Evolutionary conservation across 805 yeast genomes (phyloP), one percentile per base, ranked within the genome.

Genomic region (Pichia sporocuriosa): DNA sequence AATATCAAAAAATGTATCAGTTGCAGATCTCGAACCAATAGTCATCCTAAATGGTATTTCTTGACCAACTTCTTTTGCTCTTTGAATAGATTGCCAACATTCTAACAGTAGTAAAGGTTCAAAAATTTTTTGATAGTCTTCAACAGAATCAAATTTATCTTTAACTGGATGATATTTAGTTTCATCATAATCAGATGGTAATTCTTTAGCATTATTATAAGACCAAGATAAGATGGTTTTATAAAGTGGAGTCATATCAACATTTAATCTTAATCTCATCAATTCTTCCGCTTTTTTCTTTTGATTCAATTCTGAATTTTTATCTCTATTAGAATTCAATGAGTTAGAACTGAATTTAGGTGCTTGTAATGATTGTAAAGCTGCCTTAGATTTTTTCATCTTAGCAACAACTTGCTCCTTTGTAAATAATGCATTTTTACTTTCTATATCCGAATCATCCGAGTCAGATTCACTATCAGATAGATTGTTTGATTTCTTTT

Each of bases 81-180:
- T 71, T 49, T 79, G 81, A 22, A 93, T 74, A 0, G 86, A 83
- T 55, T 89, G 95, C 97, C 97, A 94, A 48, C 95, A 84, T 63
- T 93, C 99, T 31, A 90, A 63, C 57, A 89, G 63, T 33, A 93
- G 65, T 32, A 93, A 67, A 0, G 98, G 98, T 50, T 81, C 84
- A 59, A 86, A 82, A 1, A 75, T 69, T 27, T 68, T 66, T 36
- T 73, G 74, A 55, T 94, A 93, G 3, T 83, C 87, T n/a, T 64
- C 66, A 4, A 79, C 77, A 38, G 73, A 65, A 0, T 53, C 43
- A 55, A 85, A 93, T 2, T 62, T 53, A 49, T 78, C 78, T 23
- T 74, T 72, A 6, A 85, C 81, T 0, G 66, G 58, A 1, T 55
- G 53, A 52, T 73, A 75, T 2, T 60, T 60, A 0, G 56, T 44